Percentiles rank a stretch among this genome's conserved stretches.
These are phyloP conservation scores for Rhamnella rubrinervis DNA, from an alignment of 331 rosid species.

Conservation along the genomic window DNA sequence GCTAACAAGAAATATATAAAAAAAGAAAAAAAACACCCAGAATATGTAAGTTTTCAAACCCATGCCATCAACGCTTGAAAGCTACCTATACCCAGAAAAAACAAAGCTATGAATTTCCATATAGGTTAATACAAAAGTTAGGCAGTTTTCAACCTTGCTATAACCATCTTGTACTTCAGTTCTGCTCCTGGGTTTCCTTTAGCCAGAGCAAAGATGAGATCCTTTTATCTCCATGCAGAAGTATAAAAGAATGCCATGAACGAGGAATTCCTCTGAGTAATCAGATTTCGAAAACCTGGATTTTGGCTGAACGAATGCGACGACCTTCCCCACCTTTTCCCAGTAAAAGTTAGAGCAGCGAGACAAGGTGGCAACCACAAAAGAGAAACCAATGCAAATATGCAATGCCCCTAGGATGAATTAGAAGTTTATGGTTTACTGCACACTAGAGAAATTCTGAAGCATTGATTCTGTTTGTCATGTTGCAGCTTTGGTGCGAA, in stretches of 20 bases:
- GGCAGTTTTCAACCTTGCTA: constrained; percentile 27
- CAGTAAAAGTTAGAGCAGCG: constrained; percentile 2
- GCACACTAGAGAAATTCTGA: constrained; percentile 20
- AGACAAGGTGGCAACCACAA: constrained; percentile 5
- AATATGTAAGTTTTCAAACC: no score
- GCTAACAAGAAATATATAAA: neutral
- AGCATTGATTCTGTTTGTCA: constrained; percentile 27
- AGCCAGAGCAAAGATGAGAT: constrained; percentile 24
- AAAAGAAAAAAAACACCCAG: no score
- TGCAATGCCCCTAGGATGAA: constrained; percentile 12
- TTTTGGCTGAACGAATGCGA: constrained; percentile 17
- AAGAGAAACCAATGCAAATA: constrained; percentile 12
- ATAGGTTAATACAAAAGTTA: constrained; percentile 20
- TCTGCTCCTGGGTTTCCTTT: constrained; percentile 13
- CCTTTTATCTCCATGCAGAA: constrained; percentile 27
- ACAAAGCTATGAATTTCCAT: neutral
- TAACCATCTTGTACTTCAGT: constrained; percentile 1
- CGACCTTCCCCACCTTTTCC: constrained; percentile 7
- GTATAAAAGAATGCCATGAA: constrained; percentile 20
- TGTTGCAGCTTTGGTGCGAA: constrained; percentile 17
- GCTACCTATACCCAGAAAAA: constrained; percentile 12
- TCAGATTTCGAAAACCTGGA: constrained; percentile 31
- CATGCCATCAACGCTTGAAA: constrained; percentile 23
- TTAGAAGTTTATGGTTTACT: constrained; percentile 9
- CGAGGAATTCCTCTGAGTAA: constrained; percentile 18